phyloP scores from a whole-genome alignment of 129 eudicot genomes.

The Pseudognaphalium luteoalbum region DNA sequence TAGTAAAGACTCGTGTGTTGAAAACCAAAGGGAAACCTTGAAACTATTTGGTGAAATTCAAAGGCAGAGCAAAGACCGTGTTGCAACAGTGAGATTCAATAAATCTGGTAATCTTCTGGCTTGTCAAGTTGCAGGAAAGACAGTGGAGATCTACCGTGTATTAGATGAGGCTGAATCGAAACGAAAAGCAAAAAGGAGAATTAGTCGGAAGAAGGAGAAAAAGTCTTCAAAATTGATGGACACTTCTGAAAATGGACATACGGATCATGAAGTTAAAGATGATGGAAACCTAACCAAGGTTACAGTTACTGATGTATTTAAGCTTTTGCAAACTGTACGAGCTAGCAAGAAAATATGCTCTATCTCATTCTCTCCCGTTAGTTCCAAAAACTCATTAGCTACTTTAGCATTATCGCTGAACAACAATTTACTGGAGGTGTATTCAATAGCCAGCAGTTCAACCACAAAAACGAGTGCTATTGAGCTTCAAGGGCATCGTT shows the following conservation, averaged over 20 bases:
- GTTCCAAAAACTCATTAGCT: conserved; percentile 62
- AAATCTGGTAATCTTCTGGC: conserved; percentile 79
- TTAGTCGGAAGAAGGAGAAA: conserved; percentile 73
- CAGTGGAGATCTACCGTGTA: conserved; percentile 79
- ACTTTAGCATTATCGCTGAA: conserved; percentile 84
- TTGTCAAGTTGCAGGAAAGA: conserved; percentile 89
- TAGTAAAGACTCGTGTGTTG: conserved; percentile 26
- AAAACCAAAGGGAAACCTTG: conserved; percentile 80
- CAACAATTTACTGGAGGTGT: conserved; percentile 70
- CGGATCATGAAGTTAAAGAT: conserved; percentile 36
- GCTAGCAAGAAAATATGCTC: conserved; percentile 87
- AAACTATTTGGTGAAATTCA: conserved; percentile 88
- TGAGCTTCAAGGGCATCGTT: conserved; percentile 95
- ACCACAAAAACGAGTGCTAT: conserved; percentile 49
- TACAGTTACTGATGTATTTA: conserved; percentile 79
- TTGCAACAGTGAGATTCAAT: conserved; percentile 72
- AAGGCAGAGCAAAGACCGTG: conserved; percentile 84
- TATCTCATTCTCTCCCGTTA: conserved; percentile 68
- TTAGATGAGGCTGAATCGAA: conserved; percentile 87
- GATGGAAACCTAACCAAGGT: conserved; percentile 37
- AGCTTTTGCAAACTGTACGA: conserved; percentile 70
- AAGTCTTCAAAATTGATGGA: conserved; percentile 57
- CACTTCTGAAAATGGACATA: conserved; percentile 44
- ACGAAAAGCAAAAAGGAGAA: conserved; percentile 88
- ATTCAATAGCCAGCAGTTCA: conserved; percentile 60